Base-by-base conservation (phyloP, 2,329 filamentous ascomycete species). In the Ustilaginoidea virens region DNA sequence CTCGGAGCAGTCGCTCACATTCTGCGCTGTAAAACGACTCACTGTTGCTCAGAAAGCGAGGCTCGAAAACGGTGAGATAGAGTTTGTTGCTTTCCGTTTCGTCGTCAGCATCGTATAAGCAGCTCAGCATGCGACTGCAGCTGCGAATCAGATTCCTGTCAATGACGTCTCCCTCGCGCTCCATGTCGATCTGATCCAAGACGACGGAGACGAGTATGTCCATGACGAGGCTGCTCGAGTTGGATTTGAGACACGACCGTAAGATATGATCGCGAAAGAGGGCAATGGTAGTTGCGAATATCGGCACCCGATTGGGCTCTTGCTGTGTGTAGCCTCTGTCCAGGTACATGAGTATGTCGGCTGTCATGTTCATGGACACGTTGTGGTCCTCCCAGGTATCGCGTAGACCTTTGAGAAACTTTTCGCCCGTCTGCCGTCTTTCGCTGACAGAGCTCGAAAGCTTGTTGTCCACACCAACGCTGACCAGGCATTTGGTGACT, bases 331-430 rank as follows among this genome's bases (percentile, higher is more conserved):
- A 85, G 17, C 86, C 76, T 28, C 85, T 78, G 48, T 98, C 87
- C 63, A 98, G 82, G 47, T 94, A 94, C 85, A 96, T 94, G 29
- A 96, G 64, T 18, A 96, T 83, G 51, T 96, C 90, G 4, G 86
- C 85, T 28, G 83, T 77, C 87, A 96, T 96, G 47, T 83, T 85
- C 81, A 93, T 93, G 25, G 80, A 86, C 32, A 80, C 70, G 47
- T 86, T 81, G 47, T 98, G 86, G 37, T 92, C 80, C 35, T 85
- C 73, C 83, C 86, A 98, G 3, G 76, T 73, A 33, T 74, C 65
- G 41, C 78, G 78, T 10, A 96, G 53, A 0, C 73, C 77, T 31
- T 70, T 71, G 33, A 98, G 55, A 39, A 96, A 92, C 45, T 68
- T 75, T 52, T 93, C 85, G 27, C 86, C 86, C 20, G 80, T 77